Evolutionary conservation across 768 basidiomycete genomes (phyloP).

Genomic region (Coprinellus micaceus): DNA sequence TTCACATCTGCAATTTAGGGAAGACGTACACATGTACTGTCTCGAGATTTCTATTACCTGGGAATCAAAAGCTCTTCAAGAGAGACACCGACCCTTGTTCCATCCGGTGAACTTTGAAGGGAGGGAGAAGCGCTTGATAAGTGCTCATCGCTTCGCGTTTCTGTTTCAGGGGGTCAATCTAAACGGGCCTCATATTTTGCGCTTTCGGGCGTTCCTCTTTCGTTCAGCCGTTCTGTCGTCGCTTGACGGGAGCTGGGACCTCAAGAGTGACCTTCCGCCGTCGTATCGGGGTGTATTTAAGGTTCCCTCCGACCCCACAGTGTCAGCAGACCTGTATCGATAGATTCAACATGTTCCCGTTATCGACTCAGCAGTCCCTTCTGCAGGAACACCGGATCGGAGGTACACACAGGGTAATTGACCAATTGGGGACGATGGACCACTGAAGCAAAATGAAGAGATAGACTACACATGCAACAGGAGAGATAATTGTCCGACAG

Average conservation of each 20-base stretch:
- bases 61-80: neutral
- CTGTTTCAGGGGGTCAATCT: neutral
- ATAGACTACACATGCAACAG: constrained; percentile 4
- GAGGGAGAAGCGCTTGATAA: neutral
- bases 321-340: constrained; percentile 5
- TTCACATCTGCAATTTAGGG: neutral
- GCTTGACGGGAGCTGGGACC: neutral
- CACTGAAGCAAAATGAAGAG: neutral
- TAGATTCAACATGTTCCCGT: neutral
- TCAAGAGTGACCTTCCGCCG: neutral
- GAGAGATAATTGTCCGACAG: constrained; percentile 1
- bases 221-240: constrained; percentile 1
- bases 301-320: neutral
- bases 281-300: neutral
- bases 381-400: neutral
- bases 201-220: constrained; percentile 1
- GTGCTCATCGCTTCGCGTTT: neutral
- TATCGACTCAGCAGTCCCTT: neutral
- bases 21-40: neutral
- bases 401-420: neutral
- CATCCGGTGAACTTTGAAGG: neutral
- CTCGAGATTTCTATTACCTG: neutral
- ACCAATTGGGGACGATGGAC: neutral
- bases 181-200: neutral
- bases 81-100: constrained; percentile 1